Evolutionary conservation across 371 early-diverging fungal species (phyloP).

Genomic region (Rhizopus delemar): DNA sequence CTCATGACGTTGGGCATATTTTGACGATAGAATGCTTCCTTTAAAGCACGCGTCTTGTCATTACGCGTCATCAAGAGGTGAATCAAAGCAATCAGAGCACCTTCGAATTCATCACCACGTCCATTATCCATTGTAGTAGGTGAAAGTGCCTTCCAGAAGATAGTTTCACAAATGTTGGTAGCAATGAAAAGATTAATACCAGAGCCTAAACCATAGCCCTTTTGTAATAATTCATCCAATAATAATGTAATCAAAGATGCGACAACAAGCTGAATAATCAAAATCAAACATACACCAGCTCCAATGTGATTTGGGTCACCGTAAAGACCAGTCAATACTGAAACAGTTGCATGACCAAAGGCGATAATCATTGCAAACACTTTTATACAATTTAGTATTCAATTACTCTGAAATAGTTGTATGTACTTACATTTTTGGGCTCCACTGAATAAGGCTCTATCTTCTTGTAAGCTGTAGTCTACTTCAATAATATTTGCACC

Average conservation of each 20-base stretch:
- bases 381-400: conserved; percentile 14
- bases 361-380: conserved; percentile 95
- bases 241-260: conserved; percentile 99
- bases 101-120: conserved; percentile 99
- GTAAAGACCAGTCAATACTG: conserved; percentile 98
- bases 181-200: conserved; percentile 99
- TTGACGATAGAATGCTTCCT: conserved; percentile 98
- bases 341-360: conserved; percentile 98
- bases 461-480: conserved; percentile 98
- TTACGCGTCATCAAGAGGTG: conserved; percentile 95
- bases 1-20: conserved; percentile 98
- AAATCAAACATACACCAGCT: conserved; percentile 91
- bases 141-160: conserved; percentile 99
- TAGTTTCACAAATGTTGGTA: conserved; percentile 99
- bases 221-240: conserved; percentile 99
- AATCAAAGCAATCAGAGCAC: conserved; percentile 96
- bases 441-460: conserved; percentile 97
- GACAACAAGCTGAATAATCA: conserved; percentile 97
- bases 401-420: neutral
- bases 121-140: conserved; percentile 99
- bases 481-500: conserved; percentile 98
- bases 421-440: conserved; percentile 92
- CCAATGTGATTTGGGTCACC: conserved; percentile 97
- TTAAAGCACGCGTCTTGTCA: conserved; percentile 98
- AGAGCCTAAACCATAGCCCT: conserved; percentile 99